Evolutionary conservation across 2,329 filamentous ascomycete species (phyloP).

Genomic region (Monosporascus sp.): DNA sequence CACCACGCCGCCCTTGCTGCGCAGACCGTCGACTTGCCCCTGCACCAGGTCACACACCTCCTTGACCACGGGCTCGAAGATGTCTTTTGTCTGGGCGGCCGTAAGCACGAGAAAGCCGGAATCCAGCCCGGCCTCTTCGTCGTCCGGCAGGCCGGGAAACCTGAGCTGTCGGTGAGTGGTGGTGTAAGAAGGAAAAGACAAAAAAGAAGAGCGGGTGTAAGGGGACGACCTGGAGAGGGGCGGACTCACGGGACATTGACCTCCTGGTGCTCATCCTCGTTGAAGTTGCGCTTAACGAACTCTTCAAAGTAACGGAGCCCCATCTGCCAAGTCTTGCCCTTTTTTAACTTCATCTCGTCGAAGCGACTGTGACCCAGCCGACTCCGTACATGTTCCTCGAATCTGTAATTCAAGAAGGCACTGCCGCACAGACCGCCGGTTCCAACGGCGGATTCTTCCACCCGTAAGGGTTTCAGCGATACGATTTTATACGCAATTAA

Average conservation of each 20-base stretch:
- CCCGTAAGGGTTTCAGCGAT: conserved; percentile 62
- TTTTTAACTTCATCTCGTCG: conserved; percentile 71
- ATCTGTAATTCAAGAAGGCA: conserved; percentile 74
- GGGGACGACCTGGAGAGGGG: background rate
- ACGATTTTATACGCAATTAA: conserved; percentile 79
- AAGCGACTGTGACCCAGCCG: conserved; percentile 64
- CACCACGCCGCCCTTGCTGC: conserved; percentile 56
- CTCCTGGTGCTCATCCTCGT: conserved; percentile 71
- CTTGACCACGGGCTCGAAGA: conserved; percentile 70
- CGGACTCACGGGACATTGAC: conserved; percentile 64
- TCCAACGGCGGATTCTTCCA: conserved; percentile 75
- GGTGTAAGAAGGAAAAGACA: background rate
- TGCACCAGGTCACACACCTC: conserved; percentile 64
- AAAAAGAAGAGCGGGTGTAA: background rate
- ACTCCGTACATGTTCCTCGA: conserved; percentile 68
- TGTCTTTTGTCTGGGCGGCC: conserved; percentile 62
- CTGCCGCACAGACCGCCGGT: conserved; percentile 74
- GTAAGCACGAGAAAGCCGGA: conserved; percentile 72
- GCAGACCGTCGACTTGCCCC: conserved; percentile 60
- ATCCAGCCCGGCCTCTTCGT: conserved; percentile 69
- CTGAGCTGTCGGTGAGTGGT: conserved; percentile 24
- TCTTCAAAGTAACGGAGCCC: conserved; percentile 76
- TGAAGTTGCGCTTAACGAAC: conserved; percentile 80
- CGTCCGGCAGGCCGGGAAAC: conserved; percentile 70
- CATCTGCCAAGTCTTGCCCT: conserved; percentile 75